Evolutionary conservation across 495 filamentous ascomycete species (phyloP).

Genomic region (Patellaria atrata): DNA sequence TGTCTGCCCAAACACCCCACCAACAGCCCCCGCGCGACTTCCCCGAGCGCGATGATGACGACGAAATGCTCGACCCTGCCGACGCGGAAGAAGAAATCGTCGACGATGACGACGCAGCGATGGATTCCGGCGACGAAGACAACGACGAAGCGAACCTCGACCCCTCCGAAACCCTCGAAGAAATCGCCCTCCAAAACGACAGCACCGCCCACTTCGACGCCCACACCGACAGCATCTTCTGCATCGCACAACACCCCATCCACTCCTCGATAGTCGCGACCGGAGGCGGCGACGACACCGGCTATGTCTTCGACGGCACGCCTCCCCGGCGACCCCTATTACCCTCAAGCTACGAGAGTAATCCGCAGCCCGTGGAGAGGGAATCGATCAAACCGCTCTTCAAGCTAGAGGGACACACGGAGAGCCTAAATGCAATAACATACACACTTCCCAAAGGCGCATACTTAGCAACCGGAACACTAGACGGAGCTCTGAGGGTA

Average conservation of each 20-base stretch:
- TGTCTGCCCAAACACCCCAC: slow-evolving; percentile 19
- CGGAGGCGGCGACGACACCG: slow-evolving; percentile 71
- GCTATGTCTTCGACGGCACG: slow-evolving; percentile 66
- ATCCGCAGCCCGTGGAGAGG: slow-evolving; percentile 42
- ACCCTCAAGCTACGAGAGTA: slow-evolving; percentile 56
- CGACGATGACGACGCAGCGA: slow-evolving; percentile 28
- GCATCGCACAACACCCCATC: slow-evolving; percentile 80
- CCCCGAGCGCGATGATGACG: slow-evolving; percentile 24
- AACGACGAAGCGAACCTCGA: slow-evolving; percentile 38
- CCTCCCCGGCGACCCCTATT: slow-evolving; percentile 48
- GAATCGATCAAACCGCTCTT: slow-evolving; percentile 46
- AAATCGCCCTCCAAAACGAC: slow-evolving; percentile 76
- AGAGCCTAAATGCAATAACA: slow-evolving; percentile 70
- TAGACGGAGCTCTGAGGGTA: slow-evolving; percentile 52
- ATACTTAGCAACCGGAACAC: slow-evolving; percentile 69
- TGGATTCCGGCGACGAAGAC: slow-evolving; percentile 47
- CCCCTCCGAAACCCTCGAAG: slow-evolving; percentile 32
- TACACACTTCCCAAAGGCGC: slow-evolving; percentile 76
- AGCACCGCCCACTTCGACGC: slow-evolving; percentile 79
- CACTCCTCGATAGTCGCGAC: slow-evolving; percentile 68
- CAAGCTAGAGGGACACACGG: slow-evolving; percentile 72
- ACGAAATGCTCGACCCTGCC: slow-evolving; percentile 26
- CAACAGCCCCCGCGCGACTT: slow-evolving; percentile 6
- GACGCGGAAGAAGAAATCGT: slow-evolving; percentile 30
- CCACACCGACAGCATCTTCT: slow-evolving; percentile 81